A percentile compares a stretch with the other conserved stretches of the same genome.
Conservation (phyloP, 169 alveolate species). For the Eimeria sp. region DNA sequence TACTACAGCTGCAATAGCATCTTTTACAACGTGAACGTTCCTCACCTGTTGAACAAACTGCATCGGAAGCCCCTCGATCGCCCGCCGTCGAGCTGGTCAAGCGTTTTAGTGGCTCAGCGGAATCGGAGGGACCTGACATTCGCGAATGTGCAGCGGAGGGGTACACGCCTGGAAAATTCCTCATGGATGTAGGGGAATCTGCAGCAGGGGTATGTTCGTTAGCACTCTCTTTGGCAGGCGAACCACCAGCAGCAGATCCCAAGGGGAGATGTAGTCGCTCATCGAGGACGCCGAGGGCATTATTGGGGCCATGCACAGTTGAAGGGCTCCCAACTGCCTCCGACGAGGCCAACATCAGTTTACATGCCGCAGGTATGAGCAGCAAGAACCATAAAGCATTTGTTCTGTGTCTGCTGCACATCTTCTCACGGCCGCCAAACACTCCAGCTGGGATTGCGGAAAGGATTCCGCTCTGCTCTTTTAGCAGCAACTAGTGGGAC, state of each 20-base stretch:
- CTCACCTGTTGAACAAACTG: slow-evolving; percentile 9
- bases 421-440: background rate
- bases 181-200: background rate
- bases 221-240: background rate
- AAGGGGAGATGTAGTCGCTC: background rate
- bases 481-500: background rate
- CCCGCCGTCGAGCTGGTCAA: background rate
- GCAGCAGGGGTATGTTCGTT: background rate
- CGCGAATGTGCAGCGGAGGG: background rate
- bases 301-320: background rate
- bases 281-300: background rate
- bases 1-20: no score
- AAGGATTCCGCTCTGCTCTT: background rate
- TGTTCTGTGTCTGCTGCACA: background rate
- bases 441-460: background rate
- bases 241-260: background rate
- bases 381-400: background rate
- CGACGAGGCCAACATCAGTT: background rate
- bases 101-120: background rate
- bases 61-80: background rate
- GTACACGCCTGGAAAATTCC: background rate
- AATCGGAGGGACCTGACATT: background rate
- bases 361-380: background rate
- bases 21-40: background rate
- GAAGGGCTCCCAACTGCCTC: background rate